phyloP scores from a whole-genome alignment of 2,329 filamentous ascomycete genomes.

The Botryotinia calthae region DNA sequence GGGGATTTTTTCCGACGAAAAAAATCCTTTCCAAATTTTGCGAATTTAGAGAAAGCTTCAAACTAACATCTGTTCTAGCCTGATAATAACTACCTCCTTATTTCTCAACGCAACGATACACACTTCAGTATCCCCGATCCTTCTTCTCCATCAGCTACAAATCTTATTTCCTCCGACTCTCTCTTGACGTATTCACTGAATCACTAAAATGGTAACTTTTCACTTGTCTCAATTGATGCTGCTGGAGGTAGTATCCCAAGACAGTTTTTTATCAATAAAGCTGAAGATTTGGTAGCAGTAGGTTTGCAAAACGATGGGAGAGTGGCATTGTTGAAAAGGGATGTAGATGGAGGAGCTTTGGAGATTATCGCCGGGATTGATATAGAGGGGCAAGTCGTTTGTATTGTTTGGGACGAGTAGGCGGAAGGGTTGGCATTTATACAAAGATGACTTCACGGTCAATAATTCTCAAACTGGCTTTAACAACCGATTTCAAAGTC shows the following conservation, averaged over 20 bases:
- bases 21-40: not conserved
- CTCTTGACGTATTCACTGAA: conserved; percentile 61
- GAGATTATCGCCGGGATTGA: conserved; percentile 32
- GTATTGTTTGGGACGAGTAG: conserved; percentile 37
- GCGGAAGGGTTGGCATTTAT: fast-evolving
- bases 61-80: conserved; percentile 43
- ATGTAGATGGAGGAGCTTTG: conserved; percentile 42
- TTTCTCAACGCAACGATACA: conserved; percentile 65
- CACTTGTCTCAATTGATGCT: conserved; percentile 44
- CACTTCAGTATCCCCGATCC: conserved; percentile 50
- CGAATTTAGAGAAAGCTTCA: fast-evolving
- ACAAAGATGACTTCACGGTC: not conserved
- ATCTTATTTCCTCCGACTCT: conserved; percentile 56
- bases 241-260: conserved; percentile 47
- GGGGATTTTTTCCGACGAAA: not conserved
- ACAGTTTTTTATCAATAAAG: conserved; percentile 47
- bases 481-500: not conserved
- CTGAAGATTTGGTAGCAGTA: conserved; percentile 47
- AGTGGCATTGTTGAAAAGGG: conserved; percentile 44
- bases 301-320: conserved; percentile 44
- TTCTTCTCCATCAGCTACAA: conserved; percentile 43
- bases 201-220: conserved; percentile 45
- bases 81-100: conserved; percentile 60
- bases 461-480: not conserved
- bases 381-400: conserved; percentile 31